Base-by-base conservation (phyloP, 2,329 filamentous ascomycete genomes). In the Alternaria gaisen region DNA sequence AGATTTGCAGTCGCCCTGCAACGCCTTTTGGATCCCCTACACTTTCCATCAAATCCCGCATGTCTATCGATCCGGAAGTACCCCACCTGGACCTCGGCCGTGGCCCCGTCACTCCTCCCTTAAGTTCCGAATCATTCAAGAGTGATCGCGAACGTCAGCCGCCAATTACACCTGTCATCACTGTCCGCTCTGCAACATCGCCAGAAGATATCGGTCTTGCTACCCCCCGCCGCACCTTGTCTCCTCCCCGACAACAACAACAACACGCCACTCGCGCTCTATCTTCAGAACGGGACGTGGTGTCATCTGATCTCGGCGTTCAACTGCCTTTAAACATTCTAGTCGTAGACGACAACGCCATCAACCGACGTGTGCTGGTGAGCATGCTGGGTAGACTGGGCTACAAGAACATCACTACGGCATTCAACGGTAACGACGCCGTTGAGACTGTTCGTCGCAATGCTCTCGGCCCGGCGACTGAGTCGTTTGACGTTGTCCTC, bases 301-400 rank as follows among this genome's bases (percentile, higher is more conserved):
- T 58, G n/a, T 53, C 60, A 20, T 48, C 66, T 10, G 51, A 68
- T 4, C 83, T 87, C 65, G 88, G 90, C 69, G 83, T 84, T 44
- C 81, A 85, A 14, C 81, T 91, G 4, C 90, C 90, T 1, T 81
- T 91, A 9, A 89, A 85, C 10, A 88, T 92, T 64, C 82, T 92
- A 3, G 86, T 92, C 2, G 90, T 88, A 4, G 90, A 92, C 78
- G 90, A 92, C 76, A 92, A 92, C 75, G 85, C 85, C 63, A 90
- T 91, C 76, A 91, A 91, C 70, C 86, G 90, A 56, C 87, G 86
- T 46, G 84, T 91, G 0, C 82, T 91, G 16, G 84, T 90, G 28
- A 87, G 80, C 67, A 91, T 91, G 85, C 84, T 92, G 8, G 81
- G 81, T 22, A 90, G 89, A 67, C 84, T 92, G 14, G 90, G 90